phyloP scores from a whole-genome alignment of 192 early-diverging fungal species.

The Linnemannia elongata region DNA sequence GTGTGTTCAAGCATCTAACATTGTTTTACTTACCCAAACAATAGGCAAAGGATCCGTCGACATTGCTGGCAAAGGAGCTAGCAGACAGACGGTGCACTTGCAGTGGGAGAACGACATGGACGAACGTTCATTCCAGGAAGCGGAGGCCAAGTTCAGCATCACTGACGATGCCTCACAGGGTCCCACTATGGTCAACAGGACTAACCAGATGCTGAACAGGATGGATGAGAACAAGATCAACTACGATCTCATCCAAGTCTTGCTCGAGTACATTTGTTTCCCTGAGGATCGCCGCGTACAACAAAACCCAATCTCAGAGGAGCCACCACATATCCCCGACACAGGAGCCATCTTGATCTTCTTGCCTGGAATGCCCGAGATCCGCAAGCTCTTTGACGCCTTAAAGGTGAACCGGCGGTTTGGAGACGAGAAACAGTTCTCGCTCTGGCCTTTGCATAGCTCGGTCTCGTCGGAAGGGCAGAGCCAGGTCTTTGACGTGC shows the following conservation, averaged over 20 bases:
- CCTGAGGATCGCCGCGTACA: conserved; percentile 24
- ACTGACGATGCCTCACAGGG: conserved; percentile 41
- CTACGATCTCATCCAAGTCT: conserved; percentile 68
- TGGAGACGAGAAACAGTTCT: conserved; percentile 62
- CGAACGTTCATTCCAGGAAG: conserved; percentile 50
- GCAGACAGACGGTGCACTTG: conserved; percentile 35
- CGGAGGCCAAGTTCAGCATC: conserved; percentile 52
- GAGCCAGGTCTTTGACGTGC: conserved; percentile 73
- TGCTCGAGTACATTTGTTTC: conserved; percentile 73
- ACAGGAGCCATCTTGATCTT: conserved; percentile 79
- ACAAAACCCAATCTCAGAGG: conserved; percentile 46
- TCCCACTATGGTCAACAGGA: conserved; percentile 53
- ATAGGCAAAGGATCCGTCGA: conserved; percentile 54
- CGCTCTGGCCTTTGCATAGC: conserved; percentile 71
- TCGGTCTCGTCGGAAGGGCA: conserved; percentile 77
- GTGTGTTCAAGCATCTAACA: not conserved
- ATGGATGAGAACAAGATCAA: conserved; percentile 77
- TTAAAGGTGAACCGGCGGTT: conserved; percentile 63
- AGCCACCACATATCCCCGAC: conserved; percentile 53
- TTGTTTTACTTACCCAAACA: no score
- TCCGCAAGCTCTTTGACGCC: conserved; percentile 68
- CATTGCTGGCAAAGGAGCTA: conserved; percentile 49
- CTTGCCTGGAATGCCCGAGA: conserved; percentile 81
- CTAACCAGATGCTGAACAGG: conserved; percentile 58
- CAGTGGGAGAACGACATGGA: conserved; percentile 54